Conservation (phyloP, 1,139 yeast genomes). For the Geotrichum phurueaensis region DNA sequence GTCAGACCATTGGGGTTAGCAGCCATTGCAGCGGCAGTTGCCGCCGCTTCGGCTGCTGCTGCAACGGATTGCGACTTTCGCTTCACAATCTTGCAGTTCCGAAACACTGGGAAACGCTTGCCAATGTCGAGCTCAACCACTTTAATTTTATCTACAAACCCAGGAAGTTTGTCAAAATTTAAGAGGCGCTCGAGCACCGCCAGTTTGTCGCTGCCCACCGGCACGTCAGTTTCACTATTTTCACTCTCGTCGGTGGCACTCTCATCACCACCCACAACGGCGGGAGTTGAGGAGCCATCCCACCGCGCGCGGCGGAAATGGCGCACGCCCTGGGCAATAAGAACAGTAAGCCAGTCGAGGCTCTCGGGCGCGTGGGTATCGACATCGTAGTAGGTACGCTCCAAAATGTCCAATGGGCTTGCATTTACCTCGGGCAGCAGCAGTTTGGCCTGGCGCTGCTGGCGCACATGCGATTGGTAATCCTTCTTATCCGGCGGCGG, state of each 20-base stretch:
- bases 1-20: not conserved
- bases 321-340: constrained; percentile 83
- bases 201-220: constrained; percentile 32
- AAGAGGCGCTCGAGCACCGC: constrained; percentile 59
- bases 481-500: constrained; percentile 36
- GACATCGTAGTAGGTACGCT: constrained; percentile 89
- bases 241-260: no score
- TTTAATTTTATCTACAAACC: constrained; percentile 68
- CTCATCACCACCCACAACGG: not conserved
- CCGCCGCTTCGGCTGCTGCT: constrained; percentile 1
- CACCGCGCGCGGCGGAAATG: constrained; percentile 70
- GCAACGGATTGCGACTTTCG: constrained; percentile 31
- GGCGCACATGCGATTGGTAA: constrained; percentile 26
- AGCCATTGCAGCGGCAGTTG: not conserved
- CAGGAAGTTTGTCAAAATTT: constrained; percentile 56
- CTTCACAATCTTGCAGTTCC: constrained; percentile 80
- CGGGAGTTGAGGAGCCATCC: constrained; percentile 51
- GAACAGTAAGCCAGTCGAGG: constrained; percentile 92
- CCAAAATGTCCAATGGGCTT: constrained; percentile 50
- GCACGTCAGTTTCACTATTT: not conserved
- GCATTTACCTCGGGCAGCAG: constrained; percentile 30
- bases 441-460: constrained; percentile 31
- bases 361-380: constrained; percentile 83
- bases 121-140: constrained; percentile 91
- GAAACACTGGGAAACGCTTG: constrained; percentile 89